Conservation (phyloP, 345 rosid species). For the Physaria fendleri region DNA sequence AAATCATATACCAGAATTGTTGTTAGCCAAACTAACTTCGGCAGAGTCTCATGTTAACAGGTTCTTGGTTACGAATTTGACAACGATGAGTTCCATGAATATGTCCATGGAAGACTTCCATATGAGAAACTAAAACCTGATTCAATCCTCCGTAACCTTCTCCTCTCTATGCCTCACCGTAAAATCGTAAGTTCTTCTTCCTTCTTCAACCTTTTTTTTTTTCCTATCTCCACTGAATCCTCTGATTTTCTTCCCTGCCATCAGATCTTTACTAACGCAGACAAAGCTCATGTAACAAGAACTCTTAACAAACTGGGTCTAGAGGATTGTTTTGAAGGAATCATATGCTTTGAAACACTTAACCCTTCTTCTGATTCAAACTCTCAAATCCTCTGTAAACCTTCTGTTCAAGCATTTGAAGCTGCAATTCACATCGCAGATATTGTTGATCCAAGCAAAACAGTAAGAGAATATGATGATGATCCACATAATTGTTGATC, state of each 20-base stretch:
- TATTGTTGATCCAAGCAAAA: constrained; percentile 53
- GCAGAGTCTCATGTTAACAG: constrained; percentile 32
- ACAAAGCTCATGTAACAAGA: constrained; percentile 46
- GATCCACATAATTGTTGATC: constrained; percentile 47
- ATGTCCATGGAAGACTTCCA: constrained; percentile 75
- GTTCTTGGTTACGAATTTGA: constrained; percentile 78
- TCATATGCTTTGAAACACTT: constrained; percentile 78
- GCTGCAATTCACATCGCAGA: constrained; percentile 57
- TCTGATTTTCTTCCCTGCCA: background rate
- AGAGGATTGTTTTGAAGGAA: constrained; percentile 77
- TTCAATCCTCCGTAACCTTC: constrained; percentile 60
- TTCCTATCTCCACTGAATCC: background rate
- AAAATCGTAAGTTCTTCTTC: constrained; percentile 57
- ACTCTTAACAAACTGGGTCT: constrained; percentile 48
- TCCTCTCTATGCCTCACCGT: constrained; percentile 72
- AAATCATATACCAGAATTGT: background rate
- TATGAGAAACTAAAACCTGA: constrained; percentile 72
- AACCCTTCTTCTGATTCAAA: constrained; percentile 36
- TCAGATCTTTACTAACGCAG: constrained; percentile 81
- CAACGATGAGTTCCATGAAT: constrained; percentile 76
- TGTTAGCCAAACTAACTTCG: background rate
- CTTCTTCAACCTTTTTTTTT: background rate
- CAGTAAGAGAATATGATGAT: constrained; percentile 46
- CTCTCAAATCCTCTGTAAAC: constrained; percentile 51
- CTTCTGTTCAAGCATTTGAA: constrained; percentile 56